Evolutionary conservation across 2,329 filamentous ascomycete species (phyloP), one percentile per base, ranked within the genome.

Genomic region (Zalaria sp.): DNA sequence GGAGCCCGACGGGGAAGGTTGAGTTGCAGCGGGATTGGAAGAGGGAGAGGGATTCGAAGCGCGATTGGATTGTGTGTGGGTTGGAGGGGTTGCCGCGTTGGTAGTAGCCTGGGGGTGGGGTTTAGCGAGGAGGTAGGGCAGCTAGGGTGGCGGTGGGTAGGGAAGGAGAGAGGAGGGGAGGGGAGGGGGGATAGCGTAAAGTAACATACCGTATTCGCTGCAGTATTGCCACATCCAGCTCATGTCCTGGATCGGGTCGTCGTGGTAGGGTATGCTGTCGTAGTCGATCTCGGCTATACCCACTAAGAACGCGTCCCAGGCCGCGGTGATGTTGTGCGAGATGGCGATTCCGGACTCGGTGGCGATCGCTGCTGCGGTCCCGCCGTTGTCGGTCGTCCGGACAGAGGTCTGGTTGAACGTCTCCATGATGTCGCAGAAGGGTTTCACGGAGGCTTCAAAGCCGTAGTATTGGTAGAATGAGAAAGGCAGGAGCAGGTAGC

Each of bases 141-240:
- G 18, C 18, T 18, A 18, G 18, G 18, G 18, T 18, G 18, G 18
- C 18, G 18, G 18, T 18, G 18, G 18, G 18, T 18, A 18, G 18
- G 18, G 18, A 18, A 18, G 18, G 18, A 18, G 18, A 18, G 18
- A 18, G 18, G 18, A 18, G 18, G 18, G 18, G 18, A 18, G 18
- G 18, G 18, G 18, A 18, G 18, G 18, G 18, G 18, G 18, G 18
- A 18, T 18, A 18, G 18, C 18, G 18, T 18, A 18, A 18, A 18
- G 18, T 18, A 18, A 18, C 18, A 18, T 18, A 18, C 18, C 18
- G 18, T 18, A 18, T 18, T 18, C 18, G 18, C 18, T 18, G 18
- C 48, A 50, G 37, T 43, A 44, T 36, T 51, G 49, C 37, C 46
- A 51, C 26, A 32, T 40, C 48, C 48, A 51, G 25, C 42, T 43